These are phyloP conservation scores for Cryptococcus sp. DNA, from an alignment of 1,284 basidiomycete genomes.

Conservation along the genomic window DNA sequence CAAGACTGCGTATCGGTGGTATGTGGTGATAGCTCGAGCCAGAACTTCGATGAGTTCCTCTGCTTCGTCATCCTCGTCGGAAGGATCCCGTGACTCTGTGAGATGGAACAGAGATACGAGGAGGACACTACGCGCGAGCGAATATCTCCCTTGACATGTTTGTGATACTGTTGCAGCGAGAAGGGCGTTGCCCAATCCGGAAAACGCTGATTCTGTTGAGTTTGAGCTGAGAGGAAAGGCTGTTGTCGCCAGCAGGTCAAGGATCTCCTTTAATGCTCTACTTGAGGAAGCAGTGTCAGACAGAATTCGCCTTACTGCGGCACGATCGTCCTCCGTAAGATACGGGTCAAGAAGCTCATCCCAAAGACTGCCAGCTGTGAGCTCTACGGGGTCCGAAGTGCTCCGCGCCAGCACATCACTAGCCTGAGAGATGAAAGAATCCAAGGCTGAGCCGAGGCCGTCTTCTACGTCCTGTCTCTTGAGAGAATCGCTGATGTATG, in stretches of 20 bases:
- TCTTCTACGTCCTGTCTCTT: constrained; percentile 24
- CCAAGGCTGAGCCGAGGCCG: constrained; percentile 37
- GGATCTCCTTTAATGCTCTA: constrained; percentile 24
- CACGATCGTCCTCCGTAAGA: constrained; percentile 29
- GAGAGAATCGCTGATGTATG: constrained; percentile 22
- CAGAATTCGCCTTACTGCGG: constrained; percentile 22
- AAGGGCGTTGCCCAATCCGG: constrained; percentile 47
- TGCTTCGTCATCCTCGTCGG: constrained; percentile 29
- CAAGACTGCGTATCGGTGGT: constrained; percentile 46
- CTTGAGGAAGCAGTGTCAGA: constrained; percentile 20
- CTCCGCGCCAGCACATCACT: constrained; percentile 18
- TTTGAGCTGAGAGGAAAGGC: not conserved
- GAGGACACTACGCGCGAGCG: constrained; percentile 44
- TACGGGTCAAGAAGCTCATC: constrained; percentile 34
- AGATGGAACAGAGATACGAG: constrained; percentile 47
- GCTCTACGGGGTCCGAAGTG: constrained; percentile 29
- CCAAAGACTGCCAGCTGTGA: constrained; percentile 22
- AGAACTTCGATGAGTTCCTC: constrained; percentile 42
- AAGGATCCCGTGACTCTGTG: constrained; percentile 26
- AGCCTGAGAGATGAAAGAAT: constrained; percentile 28
- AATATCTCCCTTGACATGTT: constrained; percentile 41
- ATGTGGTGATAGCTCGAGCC: constrained; percentile 36
- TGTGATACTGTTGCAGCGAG: constrained; percentile 37
- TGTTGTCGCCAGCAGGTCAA: constrained; percentile 31
- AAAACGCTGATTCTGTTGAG: constrained; percentile 19